Conservation (phyloP, 108 stramenopile species). For the Conticribra guillardii region DNA sequence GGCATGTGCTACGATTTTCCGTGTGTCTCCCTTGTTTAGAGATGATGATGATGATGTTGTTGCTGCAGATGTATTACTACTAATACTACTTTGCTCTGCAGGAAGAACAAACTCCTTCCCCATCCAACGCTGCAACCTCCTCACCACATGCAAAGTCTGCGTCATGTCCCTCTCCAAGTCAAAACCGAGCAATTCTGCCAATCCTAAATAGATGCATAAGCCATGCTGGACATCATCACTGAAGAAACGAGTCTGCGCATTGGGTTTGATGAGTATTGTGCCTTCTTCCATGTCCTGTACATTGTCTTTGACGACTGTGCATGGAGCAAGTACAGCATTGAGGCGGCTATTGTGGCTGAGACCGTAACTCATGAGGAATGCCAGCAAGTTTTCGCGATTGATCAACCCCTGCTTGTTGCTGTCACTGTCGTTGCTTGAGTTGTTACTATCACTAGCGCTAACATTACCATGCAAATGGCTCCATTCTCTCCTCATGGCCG, state of each 20-base stretch:
- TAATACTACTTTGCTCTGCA: background rate
- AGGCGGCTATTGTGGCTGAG: conserved; percentile 51
- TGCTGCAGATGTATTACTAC: background rate
- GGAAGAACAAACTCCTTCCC: conserved; percentile 56
- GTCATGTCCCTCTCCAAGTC: conserved; percentile 56
- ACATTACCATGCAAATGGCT: conserved; percentile 5
- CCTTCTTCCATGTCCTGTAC: conserved; percentile 24
- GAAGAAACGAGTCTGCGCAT: conserved; percentile 47
- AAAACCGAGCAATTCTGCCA: conserved; percentile 50
- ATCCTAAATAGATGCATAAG: conserved; percentile 49
- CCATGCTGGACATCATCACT: conserved; percentile 54
- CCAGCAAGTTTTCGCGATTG: conserved; percentile 28
- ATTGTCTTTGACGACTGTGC: conserved; percentile 47
- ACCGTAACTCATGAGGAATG: conserved; percentile 48
- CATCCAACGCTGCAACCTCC: conserved; percentile 56
- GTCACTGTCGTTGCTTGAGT: background rate
- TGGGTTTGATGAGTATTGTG: conserved; percentile 47
- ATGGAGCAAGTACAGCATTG: conserved; percentile 52
- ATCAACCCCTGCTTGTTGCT: conserved; percentile 29
- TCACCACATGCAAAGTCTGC: conserved; percentile 45
- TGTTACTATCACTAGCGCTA: conserved; percentile 7
- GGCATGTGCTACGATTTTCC: conserved; percentile 40
- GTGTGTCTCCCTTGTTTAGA: background rate
- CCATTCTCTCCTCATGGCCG: conserved; percentile 39
- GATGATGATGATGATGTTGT: too few relatives aligned